Percentiles rank a stretch among this genome's conserved stretches.
Evolutionary conservation across 495 filamentous ascomycete genomes (phyloP).

Genomic region (Apiosordaria backusii): DNA sequence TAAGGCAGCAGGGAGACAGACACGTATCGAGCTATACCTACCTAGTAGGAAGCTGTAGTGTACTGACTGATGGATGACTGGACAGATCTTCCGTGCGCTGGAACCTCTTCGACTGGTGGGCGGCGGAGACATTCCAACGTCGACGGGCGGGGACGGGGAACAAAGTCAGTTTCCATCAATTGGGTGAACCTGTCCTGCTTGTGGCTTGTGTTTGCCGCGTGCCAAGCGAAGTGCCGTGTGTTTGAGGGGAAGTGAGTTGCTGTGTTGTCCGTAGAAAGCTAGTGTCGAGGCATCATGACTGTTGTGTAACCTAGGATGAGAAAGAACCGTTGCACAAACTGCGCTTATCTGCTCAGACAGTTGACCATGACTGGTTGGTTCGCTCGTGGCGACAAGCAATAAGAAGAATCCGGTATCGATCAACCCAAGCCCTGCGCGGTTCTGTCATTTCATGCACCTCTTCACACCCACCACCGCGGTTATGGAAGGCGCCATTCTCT

Average conservation of each 20-base stretch:
- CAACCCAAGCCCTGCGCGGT: neutral
- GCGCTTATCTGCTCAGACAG: conserved; percentile 1
- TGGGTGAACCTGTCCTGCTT: neutral
- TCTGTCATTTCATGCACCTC: neutral
- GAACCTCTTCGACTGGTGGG: neutral
- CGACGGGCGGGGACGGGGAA: neutral
- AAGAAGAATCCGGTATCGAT: neutral
- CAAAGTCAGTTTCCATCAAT: neutral
- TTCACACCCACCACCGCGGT: conserved; percentile 1
- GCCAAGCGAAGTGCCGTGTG: neutral
- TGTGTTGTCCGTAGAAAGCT: neutral
- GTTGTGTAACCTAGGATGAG: neutral
- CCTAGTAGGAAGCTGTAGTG: neutral
- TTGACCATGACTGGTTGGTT: neutral
- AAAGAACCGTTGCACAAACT: neutral
- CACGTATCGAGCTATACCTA: neutral
- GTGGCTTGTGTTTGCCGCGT: neutral
- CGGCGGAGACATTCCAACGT: neutral
- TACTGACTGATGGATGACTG: neutral
- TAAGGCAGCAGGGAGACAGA: neutral
- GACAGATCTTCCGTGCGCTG: neutral
- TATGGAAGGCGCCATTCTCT: neutral
- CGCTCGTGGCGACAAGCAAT: neutral
- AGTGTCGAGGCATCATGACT: neutral
- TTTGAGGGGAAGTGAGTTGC: no score